Conservation (phyloP, 768 basidiomycete species). For the Tylopilus subfusipes region DNA sequence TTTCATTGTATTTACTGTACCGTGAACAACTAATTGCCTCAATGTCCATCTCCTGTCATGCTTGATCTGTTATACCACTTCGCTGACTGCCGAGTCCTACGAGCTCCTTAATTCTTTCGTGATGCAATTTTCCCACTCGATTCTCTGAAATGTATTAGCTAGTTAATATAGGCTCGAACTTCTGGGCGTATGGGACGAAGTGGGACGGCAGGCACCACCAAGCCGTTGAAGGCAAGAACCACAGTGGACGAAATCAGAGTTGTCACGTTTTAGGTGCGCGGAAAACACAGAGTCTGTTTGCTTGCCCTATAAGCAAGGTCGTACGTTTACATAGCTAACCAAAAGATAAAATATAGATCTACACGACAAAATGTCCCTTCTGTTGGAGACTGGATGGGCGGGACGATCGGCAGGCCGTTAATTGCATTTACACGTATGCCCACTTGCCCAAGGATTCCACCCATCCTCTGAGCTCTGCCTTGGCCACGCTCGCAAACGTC, state of each 20-base stretch:
- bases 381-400: background rate
- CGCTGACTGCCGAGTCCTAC: background rate
- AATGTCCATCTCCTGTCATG: background rate
- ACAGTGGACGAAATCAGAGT: background rate
- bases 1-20: constrained; percentile 10
- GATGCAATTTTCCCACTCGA: background rate
- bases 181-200: background rate
- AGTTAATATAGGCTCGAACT: background rate
- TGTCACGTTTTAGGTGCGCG: background rate
- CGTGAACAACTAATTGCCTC: background rate
- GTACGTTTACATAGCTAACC: background rate
- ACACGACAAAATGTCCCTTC: background rate
- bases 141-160: constrained; percentile 13
- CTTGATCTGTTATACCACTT: constrained; percentile 6
- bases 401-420: background rate
- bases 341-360: constrained; percentile 7
- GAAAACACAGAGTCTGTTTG: background rate
- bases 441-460: constrained; percentile 35
- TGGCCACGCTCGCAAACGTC: constrained; percentile 27
- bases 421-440: constrained; percentile 34
- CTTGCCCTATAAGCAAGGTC: background rate
- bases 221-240: background rate
- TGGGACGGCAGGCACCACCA: background rate
- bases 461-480: constrained; percentile 35
- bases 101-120: constrained; percentile 1